Base-by-base conservation (phyloP, 1,139 yeast species). In the Groenewaldozyma sp. region DNA sequence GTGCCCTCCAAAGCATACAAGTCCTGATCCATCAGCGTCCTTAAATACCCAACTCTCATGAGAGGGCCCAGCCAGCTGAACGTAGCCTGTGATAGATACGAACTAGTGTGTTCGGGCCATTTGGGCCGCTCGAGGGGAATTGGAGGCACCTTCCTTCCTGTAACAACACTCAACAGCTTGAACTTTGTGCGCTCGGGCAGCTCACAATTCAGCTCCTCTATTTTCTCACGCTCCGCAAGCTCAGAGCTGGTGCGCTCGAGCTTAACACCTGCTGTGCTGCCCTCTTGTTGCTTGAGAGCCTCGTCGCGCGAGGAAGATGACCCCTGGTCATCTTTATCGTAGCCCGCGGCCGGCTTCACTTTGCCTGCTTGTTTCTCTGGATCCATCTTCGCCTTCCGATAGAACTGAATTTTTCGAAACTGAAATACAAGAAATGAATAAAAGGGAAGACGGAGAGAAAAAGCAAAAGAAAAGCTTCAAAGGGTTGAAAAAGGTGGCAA, bases 21-120 rank as follows among this genome's bases (percentile, higher is more conserved):
- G 58, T 82, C 94, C 39, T 73, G 70, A 4, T 77, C 74, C 38
- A 74, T 75, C 27, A 82, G 59, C 0, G 84, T 77, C 50, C 94
- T 68, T 42, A 69, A 68, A 54, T 82, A 82, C 1, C 94, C 94
- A 3, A 71, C 73, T 28, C 62, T 66, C 52, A 81, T 51, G 2
- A 79, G 45, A 0, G 84, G 82, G 14, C 61, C 45, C 31, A 78
- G 64, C 91, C 91, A 81, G 56, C 68, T 59, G 49, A 75, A 75
- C 35, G 76, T 70, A 2, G 64, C 37, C 34, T 47, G 43, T 3
- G 53, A 45, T 4, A 44, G 40, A 9, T 46, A 22, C 2, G 46
- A 40, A 1, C 50, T 57, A 4, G 39, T 37, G 11, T 47, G 48
- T 40, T 58, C 63, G 4, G 63, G 63, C 36, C 46, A 58, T 13